Base-by-base conservation (phyloP, 2,329 filamentous ascomycete genomes). In the Bretziella fagacearum region DNA sequence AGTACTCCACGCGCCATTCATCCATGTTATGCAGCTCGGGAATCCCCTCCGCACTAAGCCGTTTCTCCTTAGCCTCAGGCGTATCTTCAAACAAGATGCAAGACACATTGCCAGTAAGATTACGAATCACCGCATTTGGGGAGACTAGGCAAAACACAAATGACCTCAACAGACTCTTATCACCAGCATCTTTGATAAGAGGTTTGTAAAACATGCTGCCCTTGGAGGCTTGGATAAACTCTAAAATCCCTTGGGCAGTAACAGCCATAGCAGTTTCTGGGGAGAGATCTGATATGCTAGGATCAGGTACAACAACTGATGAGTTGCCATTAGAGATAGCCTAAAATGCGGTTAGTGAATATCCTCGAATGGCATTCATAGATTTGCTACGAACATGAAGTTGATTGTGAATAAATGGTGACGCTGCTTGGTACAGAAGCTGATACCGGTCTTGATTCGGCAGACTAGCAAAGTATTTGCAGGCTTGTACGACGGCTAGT, bases 401-500 rank as follows among this genome's bases (percentile, higher is more conserved):
- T 54, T 76, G 71, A 13, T 58, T 58, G 51, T 69, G 69, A 56
- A 79, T 69, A 50, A 76, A 78, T 0, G 69, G 67, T 3, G 73
- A 66, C 3, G 70, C 68, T 20, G 67, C 67, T 4, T 63, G 58
- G 55, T 77, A 79, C 2, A 81, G 59, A n/a, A 65, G 65, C 32
- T 65, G 60, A 53, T 74, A 79, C 41, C 65, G 62, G 7, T 64
- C 58, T 8, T 67, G 57, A 52, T 71, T 63, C 3, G 63, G 59
- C 49, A 73, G 65, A 44, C 68, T 65, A 6, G 74, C 73, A 59
- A 80, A 77, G 56, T 79, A 73, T 30, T 71, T 69, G 54, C 76
- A 79, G 8, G 70, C 72, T 56, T 76, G 73, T 18, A 80, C 67
- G 22, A 74, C 66, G 6, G 77, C 73, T 39, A 79, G 66, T 57